A percentile compares a stretch with the other conserved stretches of the same genome.
Conservation (phyloP, 2,329 filamentous ascomycete genomes). For the Colletotrichum plurivorum region DNA sequence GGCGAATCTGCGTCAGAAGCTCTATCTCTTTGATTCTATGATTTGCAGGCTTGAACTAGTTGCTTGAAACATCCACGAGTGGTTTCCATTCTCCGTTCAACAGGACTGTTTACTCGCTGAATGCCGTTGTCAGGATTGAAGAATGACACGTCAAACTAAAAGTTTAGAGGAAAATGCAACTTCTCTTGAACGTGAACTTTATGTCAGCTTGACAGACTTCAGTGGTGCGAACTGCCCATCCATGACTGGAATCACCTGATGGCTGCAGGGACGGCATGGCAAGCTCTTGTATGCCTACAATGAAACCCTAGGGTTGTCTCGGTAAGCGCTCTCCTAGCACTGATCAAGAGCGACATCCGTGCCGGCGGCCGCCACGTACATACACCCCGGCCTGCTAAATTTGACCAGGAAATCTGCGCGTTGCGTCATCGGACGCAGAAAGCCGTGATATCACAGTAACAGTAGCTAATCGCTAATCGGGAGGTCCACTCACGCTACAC, state of each 20-base stretch:
- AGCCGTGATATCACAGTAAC: neutral
- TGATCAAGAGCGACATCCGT: neutral
- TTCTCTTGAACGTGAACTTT: neutral
- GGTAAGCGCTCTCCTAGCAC: neutral
- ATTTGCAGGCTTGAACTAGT: no score
- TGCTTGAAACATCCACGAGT: no score
- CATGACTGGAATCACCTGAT: neutral
- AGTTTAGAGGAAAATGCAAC: neutral
- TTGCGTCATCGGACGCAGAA: constrained; percentile 3
- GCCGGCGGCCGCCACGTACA: constrained; percentile 16
- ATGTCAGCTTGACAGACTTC: neutral
- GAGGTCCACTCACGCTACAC: constrained; percentile 3
- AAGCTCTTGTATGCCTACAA: neutral
- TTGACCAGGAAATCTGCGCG: constrained; percentile 5
- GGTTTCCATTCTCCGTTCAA: no score
- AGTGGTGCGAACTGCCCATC: neutral
- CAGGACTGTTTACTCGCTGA: no score
- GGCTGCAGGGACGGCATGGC: neutral
- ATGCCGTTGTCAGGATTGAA: no score
- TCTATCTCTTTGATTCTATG: no score
- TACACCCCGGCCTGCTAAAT: neutral
- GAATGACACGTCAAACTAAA: neutral
- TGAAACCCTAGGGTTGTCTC: neutral
- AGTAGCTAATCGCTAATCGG: neutral
- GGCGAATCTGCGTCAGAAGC: no score